phyloP scores from a whole-genome alignment of 2,329 filamentous ascomycete genomes.

The Aureobasidium pullulans region DNA sequence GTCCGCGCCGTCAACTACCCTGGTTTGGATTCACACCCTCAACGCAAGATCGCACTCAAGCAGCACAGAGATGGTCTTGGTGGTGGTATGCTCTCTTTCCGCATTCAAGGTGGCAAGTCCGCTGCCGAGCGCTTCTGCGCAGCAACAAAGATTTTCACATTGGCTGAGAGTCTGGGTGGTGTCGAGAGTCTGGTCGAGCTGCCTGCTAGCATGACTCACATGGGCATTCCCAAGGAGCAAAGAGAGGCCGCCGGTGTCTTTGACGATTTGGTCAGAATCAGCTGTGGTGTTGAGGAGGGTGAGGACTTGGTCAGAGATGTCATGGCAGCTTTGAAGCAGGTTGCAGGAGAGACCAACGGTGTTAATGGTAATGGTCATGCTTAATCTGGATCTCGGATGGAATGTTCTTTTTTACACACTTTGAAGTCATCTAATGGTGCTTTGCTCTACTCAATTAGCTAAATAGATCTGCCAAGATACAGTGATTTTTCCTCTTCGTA shows the following conservation, averaged over 20 bases:
- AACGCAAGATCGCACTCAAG: slow-evolving; percentile 74
- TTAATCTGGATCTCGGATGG: neutral
- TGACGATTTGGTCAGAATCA: slow-evolving; percentile 87
- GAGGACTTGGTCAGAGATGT: slow-evolving; percentile 79
- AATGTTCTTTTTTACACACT: too few species aligned
- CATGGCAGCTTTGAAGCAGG: slow-evolving; percentile 71
- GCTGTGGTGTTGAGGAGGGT: slow-evolving; percentile 88
- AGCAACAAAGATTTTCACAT: slow-evolving; percentile 78
- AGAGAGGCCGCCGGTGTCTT: slow-evolving; percentile 89
- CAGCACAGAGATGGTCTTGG: slow-evolving; percentile 94
- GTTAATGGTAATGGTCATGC: slow-evolving; percentile 16
- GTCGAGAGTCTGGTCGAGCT: slow-evolving; percentile 90
- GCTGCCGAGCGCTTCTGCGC: slow-evolving; percentile 93
- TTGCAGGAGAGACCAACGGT: slow-evolving; percentile 47
- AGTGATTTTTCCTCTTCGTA: too few species aligned
- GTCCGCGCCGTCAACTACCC: slow-evolving; percentile 94
- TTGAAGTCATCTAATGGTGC: too few species aligned
- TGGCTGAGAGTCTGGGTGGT: slow-evolving; percentile 87
- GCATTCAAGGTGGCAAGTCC: slow-evolving; percentile 75
- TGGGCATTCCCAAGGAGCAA: slow-evolving; percentile 84
- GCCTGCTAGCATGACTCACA: slow-evolving; percentile 93
- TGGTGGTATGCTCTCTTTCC: slow-evolving; percentile 96
- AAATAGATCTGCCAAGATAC: too few species aligned
- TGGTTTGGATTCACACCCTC: slow-evolving; percentile 77
- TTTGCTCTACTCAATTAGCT: too few species aligned